Base-by-base conservation (phyloP, 1,284 basidiomycete species). In the Pterula multifida region DNA sequence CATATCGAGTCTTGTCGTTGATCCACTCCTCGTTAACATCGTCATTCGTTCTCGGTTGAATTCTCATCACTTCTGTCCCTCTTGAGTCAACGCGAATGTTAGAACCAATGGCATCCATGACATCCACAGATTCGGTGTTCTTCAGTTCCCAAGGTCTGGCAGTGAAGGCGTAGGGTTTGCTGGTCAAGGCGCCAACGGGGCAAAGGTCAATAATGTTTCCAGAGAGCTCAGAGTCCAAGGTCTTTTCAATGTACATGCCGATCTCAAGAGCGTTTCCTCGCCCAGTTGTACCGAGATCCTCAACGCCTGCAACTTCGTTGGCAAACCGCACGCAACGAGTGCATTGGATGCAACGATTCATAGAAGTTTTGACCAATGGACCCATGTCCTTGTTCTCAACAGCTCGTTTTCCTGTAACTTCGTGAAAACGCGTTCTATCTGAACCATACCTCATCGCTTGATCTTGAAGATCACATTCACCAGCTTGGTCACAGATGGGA, bases 11-110 rank as follows among this genome's bases (percentile, higher is more conserved):
- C 79, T 98, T 98, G 78, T 99, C 95, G 67, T 82, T 94, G 68
- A 99, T 96, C 95, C 96, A 98, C 68, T 99, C 96, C 73, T 99
- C 96, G 67, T 99, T 99, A 55, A 99, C 85, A 58, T 97, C 91
- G 67, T 98, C 95, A 66, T 98, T 98, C 52, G 91, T 87, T 60
- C 88, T 81, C 2, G 96, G 96, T 63, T 96, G 91, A 59, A 99
- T 79, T 47, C 95, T 85, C 93, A 98, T 98, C 55, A 98, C 95
- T 65, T 92, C 83, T 9, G 95, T 84, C 51, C 94, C 94, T 39
- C 95, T 82, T 49, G 94, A 96, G 68, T 99, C 95, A 54, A 98
- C 78, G 50, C 93, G 87, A 64, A 99, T 97, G 70, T 98, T 98
- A 58, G 90, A 93, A 35, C 96, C 96, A 49, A 99, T 72, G n/a